Evolutionary conservation across 192 early-diverging fungal species (phyloP).

Genomic region (Linnemannia schmuckeri): DNA sequence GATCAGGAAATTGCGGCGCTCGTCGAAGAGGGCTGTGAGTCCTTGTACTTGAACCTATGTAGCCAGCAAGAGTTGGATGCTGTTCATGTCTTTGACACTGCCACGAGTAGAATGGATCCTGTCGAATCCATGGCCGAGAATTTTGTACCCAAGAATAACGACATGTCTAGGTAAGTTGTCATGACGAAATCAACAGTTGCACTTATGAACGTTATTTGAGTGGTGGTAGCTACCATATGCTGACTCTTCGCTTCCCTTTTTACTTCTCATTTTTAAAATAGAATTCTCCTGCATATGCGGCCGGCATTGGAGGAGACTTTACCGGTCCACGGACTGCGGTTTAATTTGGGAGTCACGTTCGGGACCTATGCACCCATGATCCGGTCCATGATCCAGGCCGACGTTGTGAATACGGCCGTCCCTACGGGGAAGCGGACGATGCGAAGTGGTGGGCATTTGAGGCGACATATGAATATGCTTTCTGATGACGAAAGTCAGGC

Average conservation of each 20-base stretch:
- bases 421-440: constrained; percentile 42
- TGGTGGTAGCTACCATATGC: neutral
- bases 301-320: constrained; percentile 41
- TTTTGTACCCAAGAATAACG: constrained; percentile 32
- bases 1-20: constrained; percentile 41
- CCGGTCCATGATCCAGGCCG: constrained; percentile 34
- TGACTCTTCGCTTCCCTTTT: neutral
- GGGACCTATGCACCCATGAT: constrained; percentile 27
- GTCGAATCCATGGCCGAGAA: constrained; percentile 1
- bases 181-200: neutral
- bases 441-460: constrained; percentile 48
- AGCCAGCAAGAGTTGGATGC: neutral
- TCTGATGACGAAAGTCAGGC: constrained; percentile 23
- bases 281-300: constrained; percentile 30
- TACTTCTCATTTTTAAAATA: neutral
- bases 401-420: constrained; percentile 26
- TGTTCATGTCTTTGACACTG: constrained; percentile 19
- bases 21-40: constrained; percentile 35
- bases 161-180: constrained; percentile 19
- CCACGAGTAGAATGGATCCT: constrained; percentile 24
- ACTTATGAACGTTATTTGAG: neutral
- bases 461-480: constrained; percentile 34
- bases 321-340: constrained; percentile 31
- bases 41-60: constrained; percentile 3
- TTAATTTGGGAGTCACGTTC: constrained; percentile 28